Percentiles rank a stretch among this genome's conserved stretches.
Conservation (phyloP, 2,329 filamentous ascomycete species). For the Venturia carpophila region DNA sequence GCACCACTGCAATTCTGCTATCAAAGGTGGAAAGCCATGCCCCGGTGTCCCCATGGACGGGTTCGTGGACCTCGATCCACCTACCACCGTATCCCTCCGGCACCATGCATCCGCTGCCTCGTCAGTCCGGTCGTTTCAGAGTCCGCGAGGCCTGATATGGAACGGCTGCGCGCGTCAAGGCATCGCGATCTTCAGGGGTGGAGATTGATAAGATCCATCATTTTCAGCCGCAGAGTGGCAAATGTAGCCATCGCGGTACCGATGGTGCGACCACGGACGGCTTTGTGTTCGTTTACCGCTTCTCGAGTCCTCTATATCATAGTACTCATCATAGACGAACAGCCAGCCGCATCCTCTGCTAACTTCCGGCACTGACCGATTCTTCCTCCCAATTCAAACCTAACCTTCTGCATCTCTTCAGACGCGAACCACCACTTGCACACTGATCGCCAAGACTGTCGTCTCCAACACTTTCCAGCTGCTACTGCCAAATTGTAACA, state of each 20-base stretch:
- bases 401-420: no score
- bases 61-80: neutral
- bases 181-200: neutral
- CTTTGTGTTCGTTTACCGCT: neutral
- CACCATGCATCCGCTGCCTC: neutral
- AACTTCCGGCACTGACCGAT: no score
- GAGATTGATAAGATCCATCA: conserved; percentile 12
- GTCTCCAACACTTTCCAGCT: neutral
- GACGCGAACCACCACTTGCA: no score
- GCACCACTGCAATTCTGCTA: no score
- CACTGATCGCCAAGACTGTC: no score
- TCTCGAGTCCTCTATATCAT: neutral
- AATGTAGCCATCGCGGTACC: neutral
- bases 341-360: no score
- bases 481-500: neutral
- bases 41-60: neutral
- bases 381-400: no score
- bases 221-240: neutral
- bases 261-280: neutral
- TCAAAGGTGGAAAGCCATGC: neutral
- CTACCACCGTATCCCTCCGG: no score
- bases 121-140: neutral
- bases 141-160: neutral
- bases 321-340: no score
- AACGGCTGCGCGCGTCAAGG: neutral